Evolutionary conservation across 257 asterid species (phyloP), one percentile per base, ranked within the genome.

Genomic region (Rhazya stricta): DNA sequence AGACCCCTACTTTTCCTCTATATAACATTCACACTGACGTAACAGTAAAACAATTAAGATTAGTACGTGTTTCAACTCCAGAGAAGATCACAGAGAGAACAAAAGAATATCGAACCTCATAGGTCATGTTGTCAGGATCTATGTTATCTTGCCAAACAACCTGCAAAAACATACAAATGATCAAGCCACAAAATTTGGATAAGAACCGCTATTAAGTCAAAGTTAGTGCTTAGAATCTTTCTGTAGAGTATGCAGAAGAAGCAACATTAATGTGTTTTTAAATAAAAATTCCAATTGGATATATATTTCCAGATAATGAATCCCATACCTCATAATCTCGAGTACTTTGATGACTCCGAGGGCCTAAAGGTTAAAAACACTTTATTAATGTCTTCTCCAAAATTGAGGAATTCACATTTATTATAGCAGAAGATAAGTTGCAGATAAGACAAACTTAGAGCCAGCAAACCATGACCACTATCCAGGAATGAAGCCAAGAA

Each of bases 61-160:
- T 19, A 6, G 6, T 3, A 36, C 21, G 41, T 15, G 29, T 23
- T n/a, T 6, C 69, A 65, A 65, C 69, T 32, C 15, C 43, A 63
- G 11, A 36, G 15, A 65, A 34, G 69, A 8, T 19, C 19, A 65
- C 11, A 36, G 16, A 65, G 13, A 63, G 21, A 60, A 60, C 16
- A 12, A n/a, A 6, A 9, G 12, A 48, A 70, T 70, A 70, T 25
- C 75, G 66, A 58, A 92, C 96, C 97, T 92, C 97, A 69, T 92
- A 92, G 6, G 96, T 90, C 96, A 92, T 90, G 84, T 78, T 86
- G 79, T 92, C 97, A 23, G 91, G 97, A 79, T 90, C 94, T 72
- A 92, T 77, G 54, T 89, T 89, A 81, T 92, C 96, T 82, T 90
- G 86, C 90, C 84, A 85, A 46, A 86, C 61, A 62, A 82, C 91